A percentile compares a stretch with the other conserved stretches of the same genome.
phyloP scores from a whole-genome alignment of 164 flowering plant species.

The Piper longum region DNA sequence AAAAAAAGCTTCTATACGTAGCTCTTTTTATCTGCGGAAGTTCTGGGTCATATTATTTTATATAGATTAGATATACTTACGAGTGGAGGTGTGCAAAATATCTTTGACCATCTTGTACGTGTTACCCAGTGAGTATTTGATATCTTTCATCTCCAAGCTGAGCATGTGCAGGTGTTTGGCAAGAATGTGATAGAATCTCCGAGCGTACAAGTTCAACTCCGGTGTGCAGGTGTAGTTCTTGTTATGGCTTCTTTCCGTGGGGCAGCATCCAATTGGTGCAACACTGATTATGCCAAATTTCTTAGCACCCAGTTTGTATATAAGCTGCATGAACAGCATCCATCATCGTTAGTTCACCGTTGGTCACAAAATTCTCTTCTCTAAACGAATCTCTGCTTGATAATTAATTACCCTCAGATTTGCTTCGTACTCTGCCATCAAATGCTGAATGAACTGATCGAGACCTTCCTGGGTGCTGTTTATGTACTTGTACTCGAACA shows the following conservation, averaged over 20 bases:
- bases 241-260: conserved; percentile 18
- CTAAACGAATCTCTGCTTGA: too few species aligned
- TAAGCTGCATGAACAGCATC: conserved; percentile 8
- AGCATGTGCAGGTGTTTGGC: conserved; percentile 16
- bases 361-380: background rate
- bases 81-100: conserved; percentile 9
- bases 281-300: conserved; percentile 38
- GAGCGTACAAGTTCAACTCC: conserved; percentile 17
- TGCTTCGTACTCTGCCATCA: conserved; percentile 14
- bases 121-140: conserved; percentile 43
- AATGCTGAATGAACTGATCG: conserved; percentile 11
- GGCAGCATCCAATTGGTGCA: conserved; percentile 44
- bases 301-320: conserved; percentile 32
- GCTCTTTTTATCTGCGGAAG: too few species aligned
- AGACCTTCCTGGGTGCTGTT: conserved; percentile 8
- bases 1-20: too few species aligned
- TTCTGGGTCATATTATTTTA: too few species aligned
- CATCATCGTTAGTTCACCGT: background rate
- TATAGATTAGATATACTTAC: background rate
- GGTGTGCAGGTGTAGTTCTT: conserved; percentile 24
- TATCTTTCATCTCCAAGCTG: conserved; percentile 19
- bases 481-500: conserved; percentile 15
- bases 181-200: background rate
- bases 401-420: conserved; percentile 21
- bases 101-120: conserved; percentile 29